These are phyloP conservation scores for Berberis vulgaris DNA, from an alignment of 164 flowering plant species.

Conservation along the genomic window DNA sequence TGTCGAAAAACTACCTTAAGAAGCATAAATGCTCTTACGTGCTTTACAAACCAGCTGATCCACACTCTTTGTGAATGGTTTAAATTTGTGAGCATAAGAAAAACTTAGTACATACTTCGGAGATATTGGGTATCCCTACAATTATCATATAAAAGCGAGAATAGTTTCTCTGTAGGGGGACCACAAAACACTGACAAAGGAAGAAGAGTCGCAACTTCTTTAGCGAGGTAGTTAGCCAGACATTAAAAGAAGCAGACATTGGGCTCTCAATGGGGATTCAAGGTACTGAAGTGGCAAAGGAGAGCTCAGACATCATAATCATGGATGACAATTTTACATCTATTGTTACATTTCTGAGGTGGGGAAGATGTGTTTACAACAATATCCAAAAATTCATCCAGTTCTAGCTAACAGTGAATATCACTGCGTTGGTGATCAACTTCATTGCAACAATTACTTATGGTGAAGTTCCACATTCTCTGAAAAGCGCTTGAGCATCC, in stretches of 20 bases:
- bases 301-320: background rate
- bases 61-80: too few relatives aligned
- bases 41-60: too few relatives aligned
- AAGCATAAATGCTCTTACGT: too few relatives aligned
- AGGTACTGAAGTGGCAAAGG: conserved; percentile 5
- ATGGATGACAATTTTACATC: background rate
- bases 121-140: too few relatives aligned
- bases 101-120: too few relatives aligned
- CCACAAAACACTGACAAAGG: too few relatives aligned
- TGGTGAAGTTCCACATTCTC: conserved; percentile 86
- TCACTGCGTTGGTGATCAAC: conserved; percentile 79
- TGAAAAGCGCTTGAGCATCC: conserved; percentile 8
- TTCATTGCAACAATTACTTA: conserved; percentile 24
- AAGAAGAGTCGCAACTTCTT: too few relatives aligned
- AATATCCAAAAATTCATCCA: conserved; percentile 96
- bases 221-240: too few relatives aligned
- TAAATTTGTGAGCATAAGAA: too few relatives aligned
- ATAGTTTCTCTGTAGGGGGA: too few relatives aligned
- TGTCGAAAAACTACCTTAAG: too few relatives aligned
- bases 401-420: conserved; percentile 84
- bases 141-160: too few relatives aligned
- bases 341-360: background rate
- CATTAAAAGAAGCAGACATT: conserved; percentile 5
- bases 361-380: conserved; percentile 36
- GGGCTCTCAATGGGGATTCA: conserved; percentile 6